phyloP scores from a whole-genome alignment of 148 eudicot species.

The Tetragonia tetragonoides region DNA sequence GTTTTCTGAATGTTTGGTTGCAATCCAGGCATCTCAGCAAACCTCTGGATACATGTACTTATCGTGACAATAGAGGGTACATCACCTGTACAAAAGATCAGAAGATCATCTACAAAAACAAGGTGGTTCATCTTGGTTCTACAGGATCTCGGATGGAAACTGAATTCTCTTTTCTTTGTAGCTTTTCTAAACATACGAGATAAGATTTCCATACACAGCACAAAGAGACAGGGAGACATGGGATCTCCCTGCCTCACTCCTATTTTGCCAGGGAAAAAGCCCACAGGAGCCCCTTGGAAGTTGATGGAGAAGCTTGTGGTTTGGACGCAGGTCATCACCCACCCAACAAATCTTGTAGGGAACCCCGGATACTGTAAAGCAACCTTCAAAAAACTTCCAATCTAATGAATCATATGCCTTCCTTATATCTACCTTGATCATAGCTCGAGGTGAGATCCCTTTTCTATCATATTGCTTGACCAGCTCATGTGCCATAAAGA shows the following conservation, averaged over 20 bases:
- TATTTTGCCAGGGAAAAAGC: neutral
- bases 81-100: neutral
- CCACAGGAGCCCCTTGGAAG: neutral
- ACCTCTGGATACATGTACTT: neutral
- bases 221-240: neutral
- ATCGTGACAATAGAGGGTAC: neutral
- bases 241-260: neutral
- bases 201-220: neutral
- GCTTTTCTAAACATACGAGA: neutral
- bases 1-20: neutral
- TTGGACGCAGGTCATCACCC: neutral
- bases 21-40: neutral
- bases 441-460: neutral
- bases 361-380: neutral
- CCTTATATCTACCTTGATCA: neutral
- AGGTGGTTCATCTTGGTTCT: neutral
- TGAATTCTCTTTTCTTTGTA: neutral
- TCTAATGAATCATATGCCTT: neutral
- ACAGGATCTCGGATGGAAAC: neutral
- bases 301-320: neutral
- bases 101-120: neutral
- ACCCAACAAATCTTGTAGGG: neutral
- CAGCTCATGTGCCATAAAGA: neutral
- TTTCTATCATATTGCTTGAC: neutral
- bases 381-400: neutral